A percentile compares a stretch with the other conserved stretches of the same genome.
Conservation (phyloP, 495 filamentous ascomycete species). For the Neurospora sp. region DNA sequence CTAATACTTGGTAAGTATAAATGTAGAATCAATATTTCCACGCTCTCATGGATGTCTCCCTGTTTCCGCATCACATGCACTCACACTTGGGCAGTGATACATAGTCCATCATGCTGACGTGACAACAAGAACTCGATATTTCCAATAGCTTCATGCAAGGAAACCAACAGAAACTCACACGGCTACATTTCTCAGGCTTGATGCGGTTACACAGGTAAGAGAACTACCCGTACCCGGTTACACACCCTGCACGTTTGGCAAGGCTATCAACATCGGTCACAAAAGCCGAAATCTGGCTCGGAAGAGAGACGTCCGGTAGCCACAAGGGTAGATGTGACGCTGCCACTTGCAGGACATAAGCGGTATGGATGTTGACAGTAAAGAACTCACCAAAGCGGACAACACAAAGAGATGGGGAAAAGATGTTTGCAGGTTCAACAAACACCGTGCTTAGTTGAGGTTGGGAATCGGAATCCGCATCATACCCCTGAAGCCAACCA, state of each 20-base stretch:
- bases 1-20: not conserved
- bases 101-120: not conserved
- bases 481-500: constrained; percentile 24
- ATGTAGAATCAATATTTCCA: not conserved
- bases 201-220: not conserved
- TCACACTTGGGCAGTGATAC: not conserved
- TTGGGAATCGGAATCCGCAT: constrained; percentile 19
- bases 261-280: not conserved
- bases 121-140: not conserved
- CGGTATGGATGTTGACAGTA: not conserved
- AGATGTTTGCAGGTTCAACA: not conserved
- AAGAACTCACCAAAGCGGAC: not conserved
- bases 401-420: not conserved
- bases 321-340: not conserved
- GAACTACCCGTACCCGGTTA: not conserved
- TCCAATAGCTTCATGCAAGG: not conserved
- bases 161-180: not conserved
- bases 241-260: not conserved
- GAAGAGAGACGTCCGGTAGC: not conserved
- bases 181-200: not conserved
- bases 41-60: not conserved
- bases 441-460: not conserved
- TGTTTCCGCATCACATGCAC: not conserved
- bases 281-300: not conserved
- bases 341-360: not conserved